Base-by-base conservation (phyloP, 495 filamentous ascomycete genomes). In the Trichoderma parareesei region DNA sequence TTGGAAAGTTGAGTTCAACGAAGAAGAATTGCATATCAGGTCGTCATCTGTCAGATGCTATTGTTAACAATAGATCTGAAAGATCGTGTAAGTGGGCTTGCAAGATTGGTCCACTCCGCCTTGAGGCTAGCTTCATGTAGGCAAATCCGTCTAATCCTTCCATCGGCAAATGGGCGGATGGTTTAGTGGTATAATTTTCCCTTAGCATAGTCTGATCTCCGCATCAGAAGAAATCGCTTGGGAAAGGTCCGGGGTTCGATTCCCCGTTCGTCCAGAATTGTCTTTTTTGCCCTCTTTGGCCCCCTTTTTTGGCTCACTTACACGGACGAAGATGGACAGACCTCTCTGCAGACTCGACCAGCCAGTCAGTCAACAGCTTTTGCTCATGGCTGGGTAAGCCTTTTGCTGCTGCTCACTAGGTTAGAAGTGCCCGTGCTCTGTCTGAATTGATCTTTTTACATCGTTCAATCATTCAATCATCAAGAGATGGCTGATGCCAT, bases 211-310 rank as follows among this genome's bases (percentile, higher is more conserved):
- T 57, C 20, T 35, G 18, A 57, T 27, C 53, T 9, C 8, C 27
- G 27, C 13, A 27, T 57, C 5, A 35, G 20, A 57, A 27, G 2
- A 33, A 3, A 57, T 53, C 53, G 57, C 38, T 1, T 63, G 59
- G 67, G 72, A 74, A 72, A 71, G 72, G 72, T 73, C 72, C 62
- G 63, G 72, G 72, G 72, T 74, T 74, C 72, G 71, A 74, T 69
- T 74, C 72, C 72, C 72, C 59, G 65, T 67, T 66, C 63, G 69
- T 74, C 72, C 72, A 73, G 35, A 11, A 10, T 57, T 57, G 27
- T 57, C 10, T 57, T 37, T 57, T 57, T 57, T 57, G 9, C 6
- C 7, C 37, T 35, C 35, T 37, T 10, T n/a, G n/a, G n/a, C 46
- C 14, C 2, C 13, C 2, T 16, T 5, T 20, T 49, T 27, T 27